These are phyloP conservation scores for Coemansia sp. DNA, from an alignment of 192 early-diverging fungal species.

Conservation along the genomic window DNA sequence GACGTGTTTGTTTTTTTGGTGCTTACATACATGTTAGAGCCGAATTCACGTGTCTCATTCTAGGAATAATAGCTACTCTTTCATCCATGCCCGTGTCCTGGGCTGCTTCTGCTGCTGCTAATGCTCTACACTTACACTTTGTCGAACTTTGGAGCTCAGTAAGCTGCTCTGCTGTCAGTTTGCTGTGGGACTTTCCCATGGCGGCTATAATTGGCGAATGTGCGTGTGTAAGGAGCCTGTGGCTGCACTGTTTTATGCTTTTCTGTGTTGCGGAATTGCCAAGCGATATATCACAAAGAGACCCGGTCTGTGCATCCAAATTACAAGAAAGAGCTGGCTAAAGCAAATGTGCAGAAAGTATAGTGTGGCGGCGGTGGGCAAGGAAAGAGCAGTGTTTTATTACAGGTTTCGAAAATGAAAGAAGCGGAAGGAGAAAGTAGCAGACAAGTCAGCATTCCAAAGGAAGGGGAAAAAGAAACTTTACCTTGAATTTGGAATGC, in stretches of 20 bases:
- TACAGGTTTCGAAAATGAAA: neutral
- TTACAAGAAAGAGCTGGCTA: neutral
- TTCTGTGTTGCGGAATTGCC: neutral
- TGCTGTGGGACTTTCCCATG: constrained; percentile 89
- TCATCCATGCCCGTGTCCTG: too few species aligned
- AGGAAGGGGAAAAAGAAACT: constrained; percentile 4
- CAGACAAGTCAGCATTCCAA: neutral
- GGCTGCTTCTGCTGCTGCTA: too few species aligned
- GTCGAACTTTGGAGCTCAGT: constrained; percentile 77
- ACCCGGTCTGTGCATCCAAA: constrained; percentile 1
- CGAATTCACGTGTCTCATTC: neutral
- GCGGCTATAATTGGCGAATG: neutral
- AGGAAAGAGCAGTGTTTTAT: neutral
- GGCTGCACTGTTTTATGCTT: neutral
- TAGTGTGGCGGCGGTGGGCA: neutral
- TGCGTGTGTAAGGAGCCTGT: neutral
- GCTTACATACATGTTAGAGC: neutral
- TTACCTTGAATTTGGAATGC: neutral
- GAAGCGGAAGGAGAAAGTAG: neutral
- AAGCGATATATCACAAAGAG: neutral
- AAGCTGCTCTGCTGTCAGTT: constrained; percentile 75
- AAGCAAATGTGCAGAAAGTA: neutral
- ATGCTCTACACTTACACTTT: constrained; percentile 74
- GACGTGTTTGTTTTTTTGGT: neutral
- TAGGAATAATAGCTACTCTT: neutral